A percentile compares a stretch with the other conserved stretches of the same genome.
phyloP scores from a whole-genome alignment of 2,329 filamentous ascomycete species.

The Penicillium freii region DNA sequence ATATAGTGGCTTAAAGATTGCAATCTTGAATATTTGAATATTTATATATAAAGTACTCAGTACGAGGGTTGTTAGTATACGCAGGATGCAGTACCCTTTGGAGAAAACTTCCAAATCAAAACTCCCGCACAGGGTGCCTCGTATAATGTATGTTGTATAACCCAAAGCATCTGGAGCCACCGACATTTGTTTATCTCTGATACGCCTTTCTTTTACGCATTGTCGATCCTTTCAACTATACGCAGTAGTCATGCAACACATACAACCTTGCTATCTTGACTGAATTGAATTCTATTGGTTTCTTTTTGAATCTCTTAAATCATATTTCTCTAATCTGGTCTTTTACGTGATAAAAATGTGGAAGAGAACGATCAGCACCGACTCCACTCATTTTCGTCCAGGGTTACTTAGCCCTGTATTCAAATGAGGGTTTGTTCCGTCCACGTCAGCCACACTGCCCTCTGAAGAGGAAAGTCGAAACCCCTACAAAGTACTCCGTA shows the following conservation, averaged over 20 bases:
- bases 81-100: background rate
- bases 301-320: background rate
- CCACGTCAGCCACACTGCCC: conserved; percentile 4
- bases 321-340: background rate
- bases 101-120: background rate
- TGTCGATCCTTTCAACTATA: background rate
- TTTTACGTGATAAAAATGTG: background rate
- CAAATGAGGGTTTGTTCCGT: background rate
- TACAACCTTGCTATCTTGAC: background rate
- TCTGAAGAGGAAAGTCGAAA: background rate
- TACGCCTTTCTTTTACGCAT: background rate
- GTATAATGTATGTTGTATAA: background rate
- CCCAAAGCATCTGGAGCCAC: background rate
- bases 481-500: background rate
- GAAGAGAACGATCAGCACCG: background rate
- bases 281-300: background rate
- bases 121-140: background rate
- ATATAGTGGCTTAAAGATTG: background rate
- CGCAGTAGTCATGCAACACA: background rate
- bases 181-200: background rate
- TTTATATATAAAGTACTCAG: background rate
- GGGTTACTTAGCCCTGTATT: background rate
- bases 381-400: background rate
- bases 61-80: no score
- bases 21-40: background rate